Evolutionary conservation across 306 rosid species (phyloP), one percentile per base, ranked within the genome.

Genomic region (Gleditsia sinensis): DNA sequence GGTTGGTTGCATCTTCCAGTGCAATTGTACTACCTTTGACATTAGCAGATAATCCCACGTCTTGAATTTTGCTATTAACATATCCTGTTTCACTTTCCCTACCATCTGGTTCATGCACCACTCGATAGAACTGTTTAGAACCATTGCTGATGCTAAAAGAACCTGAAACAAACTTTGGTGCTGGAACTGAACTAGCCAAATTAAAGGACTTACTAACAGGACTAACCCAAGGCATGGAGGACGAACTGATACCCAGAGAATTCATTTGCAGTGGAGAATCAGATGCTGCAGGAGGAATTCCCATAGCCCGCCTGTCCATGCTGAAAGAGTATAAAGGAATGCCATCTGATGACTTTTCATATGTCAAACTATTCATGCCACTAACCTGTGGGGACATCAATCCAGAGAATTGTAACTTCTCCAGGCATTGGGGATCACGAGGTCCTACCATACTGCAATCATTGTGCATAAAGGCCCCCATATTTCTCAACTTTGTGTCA

Each of bases 61-160:
- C 97, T 80, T 88, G 96, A 85, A 85, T 82, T 77, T 86, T 88
- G 81, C 81, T 79, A 83, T 65, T 87, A 59, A 68, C 66, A 82
- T 80, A 84, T 28, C 87, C 68, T 43, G 90, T 76, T 50, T 94
- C 98, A 84, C 69, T 90, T 71, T 94, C 98, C 81, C 86, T 85
- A 50, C 92, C 86, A 83, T 94, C 98, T 76, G 98, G 98, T 84
- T 94, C 98, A 69, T 94, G 98, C 51, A 94, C 97, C 54, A 91
- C 98, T 86, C 96, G 85, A 76, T 94, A 92, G 80, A 94, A 94
- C 86, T 91, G 98, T 77, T 89, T 91, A 73, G 96, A 87, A 62
- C 98, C 98, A 80, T 72, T 85, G 77, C 67, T 82, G 61, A 89
- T 77, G 83, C 84, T 90, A 65, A 88, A 91, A 40, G 98, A 91